Conservation (phyloP, 164 flowering plant genomes). For the Cinnamomum micranthum region DNA sequence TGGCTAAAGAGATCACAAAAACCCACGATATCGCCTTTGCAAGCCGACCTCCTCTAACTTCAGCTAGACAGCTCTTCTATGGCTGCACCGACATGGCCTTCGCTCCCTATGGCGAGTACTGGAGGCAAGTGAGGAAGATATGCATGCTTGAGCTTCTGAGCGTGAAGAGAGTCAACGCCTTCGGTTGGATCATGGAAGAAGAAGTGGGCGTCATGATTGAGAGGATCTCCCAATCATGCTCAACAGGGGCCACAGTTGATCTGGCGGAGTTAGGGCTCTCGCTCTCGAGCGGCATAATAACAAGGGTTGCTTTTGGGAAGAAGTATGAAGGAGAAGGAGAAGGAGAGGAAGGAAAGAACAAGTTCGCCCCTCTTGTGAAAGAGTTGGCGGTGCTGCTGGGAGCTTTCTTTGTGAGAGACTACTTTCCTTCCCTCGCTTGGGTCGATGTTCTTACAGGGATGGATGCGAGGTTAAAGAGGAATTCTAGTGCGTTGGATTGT, state of each 20-base stretch:
- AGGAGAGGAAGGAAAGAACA: not conserved
- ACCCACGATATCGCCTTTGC: not conserved
- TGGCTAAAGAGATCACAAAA: not conserved
- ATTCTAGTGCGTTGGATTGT: not conserved
- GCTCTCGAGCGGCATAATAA: not conserved
- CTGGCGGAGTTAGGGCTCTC: not conserved
- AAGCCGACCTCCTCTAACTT: not conserved
- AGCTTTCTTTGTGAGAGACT: not conserved
- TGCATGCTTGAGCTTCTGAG: not conserved
- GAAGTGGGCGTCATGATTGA: not conserved
- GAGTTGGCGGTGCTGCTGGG: not conserved
- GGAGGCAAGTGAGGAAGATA: not conserved
- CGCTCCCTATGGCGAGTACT: constrained; percentile 2
- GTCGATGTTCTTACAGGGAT: not conserved
- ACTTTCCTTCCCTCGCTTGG: not conserved
- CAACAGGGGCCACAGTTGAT: not conserved
- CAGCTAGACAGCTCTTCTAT: not conserved
- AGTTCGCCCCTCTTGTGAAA: not conserved
- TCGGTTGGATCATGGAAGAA: not conserved
- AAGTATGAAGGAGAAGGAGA: not conserved
- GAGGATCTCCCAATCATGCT: not conserved
- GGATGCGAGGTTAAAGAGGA: not conserved
- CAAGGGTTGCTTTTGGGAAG: constrained; percentile 3
- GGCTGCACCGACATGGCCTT: not conserved
- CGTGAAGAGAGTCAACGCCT: no score